A percentile compares a stretch with the other conserved stretches of the same genome.
phyloP scores from a whole-genome alignment of 805 yeast species.

The Kluyveromyces starmeri region DNA sequence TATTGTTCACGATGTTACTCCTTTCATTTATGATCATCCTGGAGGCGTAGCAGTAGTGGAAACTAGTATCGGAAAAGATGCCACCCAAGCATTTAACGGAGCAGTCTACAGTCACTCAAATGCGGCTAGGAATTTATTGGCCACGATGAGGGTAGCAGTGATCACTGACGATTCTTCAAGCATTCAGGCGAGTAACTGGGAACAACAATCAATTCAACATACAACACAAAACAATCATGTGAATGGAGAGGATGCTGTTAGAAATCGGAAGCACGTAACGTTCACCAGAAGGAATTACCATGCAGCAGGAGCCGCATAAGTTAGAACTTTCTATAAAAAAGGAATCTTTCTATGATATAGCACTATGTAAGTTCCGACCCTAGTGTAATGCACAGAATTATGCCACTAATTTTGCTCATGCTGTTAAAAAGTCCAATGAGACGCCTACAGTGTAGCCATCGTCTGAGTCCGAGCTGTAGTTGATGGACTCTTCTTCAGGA shows the following conservation, averaged over 20 bases:
- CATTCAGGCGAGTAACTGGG: constrained; percentile 20
- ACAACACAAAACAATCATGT: constrained; percentile 7
- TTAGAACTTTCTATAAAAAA: too few relatives aligned
- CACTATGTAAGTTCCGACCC: neutral
- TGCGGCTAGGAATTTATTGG: constrained; percentile 83
- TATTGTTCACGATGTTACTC: constrained; percentile 88
- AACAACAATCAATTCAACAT: constrained; percentile 13
- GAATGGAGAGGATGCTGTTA: constrained; percentile 11
- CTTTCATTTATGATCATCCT: constrained; percentile 86
- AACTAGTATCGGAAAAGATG: constrained; percentile 86
- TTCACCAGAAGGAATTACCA: constrained; percentile 19
- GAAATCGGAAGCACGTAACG: constrained; percentile 19
- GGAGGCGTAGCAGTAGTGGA: constrained; percentile 77
- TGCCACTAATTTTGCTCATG: constrained; percentile 8
- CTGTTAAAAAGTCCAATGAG: constrained; percentile 18
- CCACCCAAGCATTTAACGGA: constrained; percentile 89
- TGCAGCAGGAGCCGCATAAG: constrained; percentile 24
- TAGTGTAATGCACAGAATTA: neutral
- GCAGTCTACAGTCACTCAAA: constrained; percentile 91
- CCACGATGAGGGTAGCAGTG: constrained; percentile 90
- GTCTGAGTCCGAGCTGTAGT: constrained; percentile 12
- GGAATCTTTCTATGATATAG: too few relatives aligned
- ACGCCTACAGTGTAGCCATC: constrained; percentile 22
- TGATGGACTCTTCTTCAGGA: constrained; percentile 14
- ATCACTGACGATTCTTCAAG: constrained; percentile 66